phyloP scores from a whole-genome alignment of 257 asterid genomes.

The Osmanthus fragrans region DNA sequence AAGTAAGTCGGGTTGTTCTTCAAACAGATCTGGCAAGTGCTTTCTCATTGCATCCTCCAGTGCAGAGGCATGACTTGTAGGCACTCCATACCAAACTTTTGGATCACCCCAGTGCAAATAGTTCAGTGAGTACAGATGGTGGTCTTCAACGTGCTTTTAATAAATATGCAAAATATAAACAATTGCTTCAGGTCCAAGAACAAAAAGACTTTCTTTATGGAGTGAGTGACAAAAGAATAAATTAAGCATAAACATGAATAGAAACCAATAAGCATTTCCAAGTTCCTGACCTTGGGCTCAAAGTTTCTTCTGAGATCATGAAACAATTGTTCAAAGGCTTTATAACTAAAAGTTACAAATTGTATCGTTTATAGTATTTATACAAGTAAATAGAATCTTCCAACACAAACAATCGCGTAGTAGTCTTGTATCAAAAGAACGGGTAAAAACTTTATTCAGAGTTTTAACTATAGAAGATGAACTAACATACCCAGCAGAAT shows the following conservation, averaged over 20 bases:
- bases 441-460: background rate
- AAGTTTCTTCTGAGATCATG: background rate
- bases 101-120: slow-evolving; percentile 89
- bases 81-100: slow-evolving; percentile 83
- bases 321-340: background rate
- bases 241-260: background rate
- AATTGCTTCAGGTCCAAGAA: slow-evolving; percentile 14
- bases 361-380: background rate
- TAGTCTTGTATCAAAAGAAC: background rate
- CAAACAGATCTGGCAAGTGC: slow-evolving; percentile 73
- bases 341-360: background rate
- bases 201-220: background rate
- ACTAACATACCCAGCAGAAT: slow-evolving; percentile 67
- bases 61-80: slow-evolving; percentile 60
- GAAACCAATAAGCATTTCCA: background rate
- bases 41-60: slow-evolving; percentile 76
- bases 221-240: background rate
- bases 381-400: background rate
- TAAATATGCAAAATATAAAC: slow-evolving; percentile 12
- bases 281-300: background rate
- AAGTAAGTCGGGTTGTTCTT: slow-evolving; percentile 71
- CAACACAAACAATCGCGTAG: background rate
- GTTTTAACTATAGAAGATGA: background rate
- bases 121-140: slow-evolving; percentile 79
- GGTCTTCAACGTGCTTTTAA: slow-evolving; percentile 83